Percentiles rank a stretch among this genome's conserved stretches.
Evolutionary conservation across 2,329 filamentous ascomycete genomes (phyloP).

Genomic region (Pseudopyrenochaeta lycopersici): DNA sequence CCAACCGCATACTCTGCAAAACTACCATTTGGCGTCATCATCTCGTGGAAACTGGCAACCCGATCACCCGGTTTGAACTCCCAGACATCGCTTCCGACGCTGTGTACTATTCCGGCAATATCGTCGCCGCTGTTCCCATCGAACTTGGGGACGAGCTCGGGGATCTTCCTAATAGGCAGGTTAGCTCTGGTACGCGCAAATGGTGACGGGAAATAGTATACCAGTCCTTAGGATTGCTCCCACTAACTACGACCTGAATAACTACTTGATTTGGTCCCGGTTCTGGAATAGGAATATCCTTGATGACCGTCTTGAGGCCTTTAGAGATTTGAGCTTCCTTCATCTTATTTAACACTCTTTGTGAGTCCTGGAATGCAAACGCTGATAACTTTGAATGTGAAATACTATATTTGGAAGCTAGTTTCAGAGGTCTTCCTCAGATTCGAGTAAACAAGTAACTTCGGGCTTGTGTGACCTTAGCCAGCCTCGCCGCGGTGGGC

Average conservation of each 20-base stretch:
- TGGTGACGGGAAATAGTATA: conserved; percentile 21
- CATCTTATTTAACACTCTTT: conserved; percentile 35
- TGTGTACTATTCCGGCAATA: conserved; percentile 64
- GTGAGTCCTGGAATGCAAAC: too few species aligned
- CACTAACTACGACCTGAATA: conserved; percentile 51
- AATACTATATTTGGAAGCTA: too few species aligned
- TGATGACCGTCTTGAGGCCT: conserved; percentile 47
- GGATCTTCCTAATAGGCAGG: conserved; percentile 35
- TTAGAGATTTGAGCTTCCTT: conserved; percentile 52
- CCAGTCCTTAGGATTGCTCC: conserved; percentile 61
- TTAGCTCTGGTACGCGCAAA: neutral
- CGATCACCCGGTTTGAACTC: conserved; percentile 68
- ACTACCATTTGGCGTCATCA: conserved; percentile 60
- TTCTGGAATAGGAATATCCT: conserved; percentile 44
- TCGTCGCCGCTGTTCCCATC: conserved; percentile 62
- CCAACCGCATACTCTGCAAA: conserved; percentile 71
- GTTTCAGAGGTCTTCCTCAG: too few species aligned
- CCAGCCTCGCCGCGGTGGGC: neutral
- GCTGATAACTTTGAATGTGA: too few species aligned
- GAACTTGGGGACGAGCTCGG: conserved; percentile 21
- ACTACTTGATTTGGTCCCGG: conserved; percentile 47
- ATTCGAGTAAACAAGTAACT: neutral
- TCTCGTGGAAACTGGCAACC: conserved; percentile 66
- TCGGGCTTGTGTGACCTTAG: neutral
- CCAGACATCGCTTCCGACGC: conserved; percentile 63